Evolutionary conservation across 2,329 filamentous ascomycete genomes (phyloP).

Genomic region (Colletotrichum incanum): DNA sequence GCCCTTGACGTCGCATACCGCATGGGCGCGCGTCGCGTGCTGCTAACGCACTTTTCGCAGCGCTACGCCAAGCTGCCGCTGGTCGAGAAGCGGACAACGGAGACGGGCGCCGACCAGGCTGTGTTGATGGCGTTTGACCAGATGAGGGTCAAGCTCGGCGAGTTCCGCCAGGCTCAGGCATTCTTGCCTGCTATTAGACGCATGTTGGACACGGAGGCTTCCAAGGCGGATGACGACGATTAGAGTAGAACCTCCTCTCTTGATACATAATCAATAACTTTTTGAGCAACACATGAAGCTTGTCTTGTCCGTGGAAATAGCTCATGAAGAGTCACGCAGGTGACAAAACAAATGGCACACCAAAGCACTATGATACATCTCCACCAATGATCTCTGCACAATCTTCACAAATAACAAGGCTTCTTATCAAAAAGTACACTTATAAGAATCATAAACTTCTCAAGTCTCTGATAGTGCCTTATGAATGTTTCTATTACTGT

Average conservation of each 20-base stretch:
- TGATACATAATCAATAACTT: neutral
- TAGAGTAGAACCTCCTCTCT: neutral
- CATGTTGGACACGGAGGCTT: slow-evolving; percentile 64
- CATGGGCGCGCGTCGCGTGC: slow-evolving; percentile 85
- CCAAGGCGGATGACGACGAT: neutral
- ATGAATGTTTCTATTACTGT: too few species aligned
- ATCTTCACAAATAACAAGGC: too few species aligned
- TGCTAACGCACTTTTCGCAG: slow-evolving; percentile 96
- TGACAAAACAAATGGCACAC: too few species aligned
- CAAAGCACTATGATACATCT: too few species aligned
- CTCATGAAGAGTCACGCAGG: neutral
- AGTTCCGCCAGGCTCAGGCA: slow-evolving; percentile 77
- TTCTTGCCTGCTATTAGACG: slow-evolving; percentile 73
- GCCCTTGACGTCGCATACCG: slow-evolving; percentile 82
- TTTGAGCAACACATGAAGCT: neutral
- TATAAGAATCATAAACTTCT: too few species aligned
- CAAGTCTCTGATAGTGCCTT: too few species aligned
- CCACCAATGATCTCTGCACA: too few species aligned
- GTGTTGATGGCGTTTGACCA: slow-evolving; percentile 85
- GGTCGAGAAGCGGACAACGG: slow-evolving; percentile 56
- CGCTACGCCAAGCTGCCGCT: slow-evolving; percentile 85
- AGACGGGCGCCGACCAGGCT: slow-evolving; percentile 67
- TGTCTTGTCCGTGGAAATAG: neutral
- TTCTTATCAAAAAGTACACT: too few species aligned
- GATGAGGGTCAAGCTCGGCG: slow-evolving; percentile 80